Base-by-base conservation (phyloP, 2,329 filamentous ascomycete genomes). In the Nigrospora oryzae region DNA sequence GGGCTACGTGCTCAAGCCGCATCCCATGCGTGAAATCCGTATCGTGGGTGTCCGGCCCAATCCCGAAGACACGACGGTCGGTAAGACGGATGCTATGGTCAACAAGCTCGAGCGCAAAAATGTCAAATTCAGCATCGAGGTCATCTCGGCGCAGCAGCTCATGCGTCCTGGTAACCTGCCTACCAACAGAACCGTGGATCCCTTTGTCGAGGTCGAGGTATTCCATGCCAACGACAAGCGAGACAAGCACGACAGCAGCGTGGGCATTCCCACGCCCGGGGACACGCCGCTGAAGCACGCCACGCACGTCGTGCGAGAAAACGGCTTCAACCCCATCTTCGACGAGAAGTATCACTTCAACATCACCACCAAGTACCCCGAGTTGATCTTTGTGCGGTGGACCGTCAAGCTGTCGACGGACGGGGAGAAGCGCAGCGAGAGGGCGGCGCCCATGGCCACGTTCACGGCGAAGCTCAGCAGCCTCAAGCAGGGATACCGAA, bases 151-250 rank as follows among this genome's bases (percentile, higher is more conserved):
- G 7, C 91, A 97, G 64, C 89, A 96, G 61, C 79, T 98, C 46
- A 95, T 95, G 63, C 82, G 90, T 17, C 86, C 88, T 12, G 80
- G 80, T 45, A 83, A 79, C 44, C 74, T 90, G 50, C 77, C 82
- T n/a, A 71, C 77, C 38, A 84, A 84, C 53, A 69, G 86, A 49
- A 83, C 79, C 47, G 83, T 97, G 65, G 90, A 96, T 59, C 90
- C 93, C 0, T 97, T 95, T 57, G 80, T 97, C 46, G 90, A 97
- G 65, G 85, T 97, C 30, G 91, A 98, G 64, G 84, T 97, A 59
- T 93, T 94, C 62, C 86, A 90, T 56, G 87, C 91, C 36, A 93
- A 96, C 63, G 91, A 96, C 67, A 91, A 93, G 67, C 80, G 84
- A 56, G 89, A 96, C 66, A 90, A 91, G 63, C 85, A 83, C 42